Percentiles rank a stretch among this genome's conserved stretches.
These are phyloP conservation scores for Globisporangium mamillatum DNA, from an alignment of 352 stramenopile species.

Conservation along the genomic window DNA sequence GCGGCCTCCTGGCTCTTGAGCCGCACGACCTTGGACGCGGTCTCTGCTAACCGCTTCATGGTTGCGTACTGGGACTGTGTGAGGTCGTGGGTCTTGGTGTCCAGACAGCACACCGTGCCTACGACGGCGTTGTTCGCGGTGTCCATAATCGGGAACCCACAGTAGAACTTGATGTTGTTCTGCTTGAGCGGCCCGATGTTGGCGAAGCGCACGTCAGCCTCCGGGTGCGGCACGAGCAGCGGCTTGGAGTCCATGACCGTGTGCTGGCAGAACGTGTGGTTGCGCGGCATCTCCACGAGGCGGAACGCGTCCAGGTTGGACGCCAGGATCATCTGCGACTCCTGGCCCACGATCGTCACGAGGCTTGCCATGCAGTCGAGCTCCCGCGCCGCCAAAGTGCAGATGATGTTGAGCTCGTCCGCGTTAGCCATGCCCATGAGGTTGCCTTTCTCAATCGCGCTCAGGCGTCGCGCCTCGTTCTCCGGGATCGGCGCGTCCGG, in stretches of 20 bases:
- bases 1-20: conserved; percentile 6
- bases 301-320: conserved; percentile 25
- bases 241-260: conserved; percentile 38
- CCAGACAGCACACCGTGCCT: conserved; percentile 38
- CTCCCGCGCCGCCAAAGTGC: conserved; percentile 49
- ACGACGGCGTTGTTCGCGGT: conserved; percentile 19
- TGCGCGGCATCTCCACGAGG: conserved; percentile 20
- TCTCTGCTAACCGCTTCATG: conserved; percentile 33
- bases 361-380: conserved; percentile 50
- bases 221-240: conserved; percentile 46
- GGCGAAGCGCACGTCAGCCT: conserved; percentile 52
- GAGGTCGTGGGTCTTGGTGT: conserved; percentile 33
- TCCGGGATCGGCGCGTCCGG: conserved; percentile 33
- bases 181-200: conserved; percentile 22
- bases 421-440: conserved; percentile 44
- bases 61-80: conserved; percentile 26
- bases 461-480: conserved; percentile 37
- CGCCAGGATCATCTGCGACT: conserved; percentile 42
- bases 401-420: conserved; percentile 61
- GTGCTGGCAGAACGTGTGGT: conserved; percentile 36
- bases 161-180: conserved; percentile 37
- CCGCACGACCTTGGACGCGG: conserved; percentile 37
- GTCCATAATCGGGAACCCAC: conserved; percentile 29
- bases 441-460: conserved; percentile 34
- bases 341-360: conserved; percentile 54